phyloP scores from a whole-genome alignment of 768 basidiomycete species.

The Astraeus odoratus region DNA sequence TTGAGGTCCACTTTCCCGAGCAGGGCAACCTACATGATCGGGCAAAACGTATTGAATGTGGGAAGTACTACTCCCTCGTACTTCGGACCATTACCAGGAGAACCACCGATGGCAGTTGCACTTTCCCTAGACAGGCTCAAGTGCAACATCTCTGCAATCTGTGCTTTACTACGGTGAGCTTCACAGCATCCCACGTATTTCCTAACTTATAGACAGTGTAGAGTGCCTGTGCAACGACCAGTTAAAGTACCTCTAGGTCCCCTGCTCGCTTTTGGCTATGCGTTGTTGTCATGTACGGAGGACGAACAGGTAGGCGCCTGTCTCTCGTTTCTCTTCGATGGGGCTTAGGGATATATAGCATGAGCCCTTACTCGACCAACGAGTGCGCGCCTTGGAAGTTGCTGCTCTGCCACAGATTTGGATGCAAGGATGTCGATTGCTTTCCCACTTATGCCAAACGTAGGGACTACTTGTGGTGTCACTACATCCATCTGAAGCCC shows the following conservation, averaged over 20 bases:
- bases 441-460: slow-evolving; percentile 45
- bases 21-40: slow-evolving; percentile 31
- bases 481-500: too few relatives aligned
- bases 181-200: not conserved
- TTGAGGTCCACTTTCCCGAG: slow-evolving; percentile 54
- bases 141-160: slow-evolving; percentile 44
- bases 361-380: slow-evolving; percentile 43
- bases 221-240: slow-evolving; percentile 50
- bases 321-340: not conserved
- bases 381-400: slow-evolving; percentile 48
- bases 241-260: slow-evolving; percentile 65
- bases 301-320: slow-evolving; percentile 39
- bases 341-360: slow-evolving; percentile 27
- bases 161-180: slow-evolving; percentile 48
- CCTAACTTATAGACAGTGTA: slow-evolving; percentile 19
- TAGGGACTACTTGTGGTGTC: slow-evolving; percentile 24
- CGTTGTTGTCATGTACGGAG: slow-evolving; percentile 40
- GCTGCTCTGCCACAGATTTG: slow-evolving; percentile 39
- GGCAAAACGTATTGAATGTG: slow-evolving; percentile 7
- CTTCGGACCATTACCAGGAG: slow-evolving; percentile 24
- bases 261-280: slow-evolving; percentile 44
- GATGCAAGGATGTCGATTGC: slow-evolving; percentile 44
- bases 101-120: slow-evolving; percentile 45
- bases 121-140: slow-evolving; percentile 57
- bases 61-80: slow-evolving; percentile 8